Base-by-base conservation (phyloP, 73 alveolate genomes). In the Paramecium tetraurelia region DNA sequence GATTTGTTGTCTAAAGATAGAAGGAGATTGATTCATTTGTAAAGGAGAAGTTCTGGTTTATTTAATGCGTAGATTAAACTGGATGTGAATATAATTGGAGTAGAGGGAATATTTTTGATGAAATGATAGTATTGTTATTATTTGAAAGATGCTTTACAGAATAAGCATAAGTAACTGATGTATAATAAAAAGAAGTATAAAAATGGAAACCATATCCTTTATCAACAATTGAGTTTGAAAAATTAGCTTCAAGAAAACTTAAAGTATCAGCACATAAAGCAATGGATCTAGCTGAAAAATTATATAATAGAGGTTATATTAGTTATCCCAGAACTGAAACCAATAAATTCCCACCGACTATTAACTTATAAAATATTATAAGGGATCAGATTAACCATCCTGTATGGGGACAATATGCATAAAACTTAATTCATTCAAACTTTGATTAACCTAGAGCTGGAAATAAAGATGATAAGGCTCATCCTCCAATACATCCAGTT, bases 401-500 rank as follows among this genome's bases (percentile, higher is more conserved):
- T 10, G 93, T 71, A 22, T 97, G 98, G 97, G 99, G 99, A 58
- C 93, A 93, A 33, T 98, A 87, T 93, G 98, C 99, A 21, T 18
- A 71, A 33, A 93, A 88, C 59, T 85, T 98, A 77, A 58, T 92
- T 44, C 89, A 95, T 75, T 97, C 95, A 7, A 72, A 89, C 24
- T 95, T 95, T 95, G 94, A 95, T 92, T 95, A 97, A 83, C 99
- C 99, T 20, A 93, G 97, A 86, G 86, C 88, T 38, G 99, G 99
- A 9, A 95, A 93, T 40, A 96, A 95, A 44, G 99, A 98, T 94
- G 99, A 99, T 94, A 96, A 98, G 69, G 99, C 99, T 5, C 99
- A 99, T 94, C 99, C 99, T 20, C 99, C 99, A 5, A 99, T 99
- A 41, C 99, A 99, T 92, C 99, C 99, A 3, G 99, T 99, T n/a